phyloP scores from a whole-genome alignment of 345 rosid species.

The Populus pruinosa region DNA sequence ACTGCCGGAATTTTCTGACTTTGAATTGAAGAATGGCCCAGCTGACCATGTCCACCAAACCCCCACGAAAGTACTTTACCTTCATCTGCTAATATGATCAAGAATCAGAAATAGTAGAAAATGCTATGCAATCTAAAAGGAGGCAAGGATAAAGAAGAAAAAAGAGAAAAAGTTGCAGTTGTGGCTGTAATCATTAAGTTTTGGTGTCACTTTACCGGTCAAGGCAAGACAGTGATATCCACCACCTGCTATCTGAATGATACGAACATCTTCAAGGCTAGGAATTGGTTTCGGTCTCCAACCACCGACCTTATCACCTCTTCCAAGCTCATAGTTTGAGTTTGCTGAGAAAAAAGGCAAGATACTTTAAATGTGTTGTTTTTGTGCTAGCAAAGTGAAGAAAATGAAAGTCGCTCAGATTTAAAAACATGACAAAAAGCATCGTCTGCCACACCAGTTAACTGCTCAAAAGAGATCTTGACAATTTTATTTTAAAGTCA shows the following conservation, averaged over 20 bases:
- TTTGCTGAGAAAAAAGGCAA: slow-evolving; percentile 46
- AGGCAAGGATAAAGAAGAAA: neutral
- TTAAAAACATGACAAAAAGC: neutral
- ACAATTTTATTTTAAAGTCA: neutral
- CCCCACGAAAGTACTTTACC: slow-evolving; percentile 95
- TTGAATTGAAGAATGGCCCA: slow-evolving; percentile 60
- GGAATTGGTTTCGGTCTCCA: slow-evolving; percentile 83
- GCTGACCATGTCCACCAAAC: slow-evolving; percentile 88
- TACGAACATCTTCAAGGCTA: slow-evolving; percentile 45
- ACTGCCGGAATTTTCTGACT: slow-evolving; percentile 54
- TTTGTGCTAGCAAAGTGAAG: neutral
- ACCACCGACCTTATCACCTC: slow-evolving; percentile 75
- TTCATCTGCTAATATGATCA: slow-evolving; percentile 49
- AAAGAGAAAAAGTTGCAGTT: neutral
- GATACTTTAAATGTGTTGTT: neutral
- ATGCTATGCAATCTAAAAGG: neutral
- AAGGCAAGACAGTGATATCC: slow-evolving; percentile 94
- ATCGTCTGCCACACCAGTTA: neutral
- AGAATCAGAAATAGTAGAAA: neutral
- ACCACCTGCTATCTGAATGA: slow-evolving; percentile 75
- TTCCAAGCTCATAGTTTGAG: slow-evolving; percentile 92
- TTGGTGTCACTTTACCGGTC: slow-evolving; percentile 47
- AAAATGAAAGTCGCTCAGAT: neutral
- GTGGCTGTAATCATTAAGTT: neutral
- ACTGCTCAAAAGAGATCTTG: neutral